Conservation (phyloP, 441 rosid genomes). For the Gossypium davidsonii region DNA sequence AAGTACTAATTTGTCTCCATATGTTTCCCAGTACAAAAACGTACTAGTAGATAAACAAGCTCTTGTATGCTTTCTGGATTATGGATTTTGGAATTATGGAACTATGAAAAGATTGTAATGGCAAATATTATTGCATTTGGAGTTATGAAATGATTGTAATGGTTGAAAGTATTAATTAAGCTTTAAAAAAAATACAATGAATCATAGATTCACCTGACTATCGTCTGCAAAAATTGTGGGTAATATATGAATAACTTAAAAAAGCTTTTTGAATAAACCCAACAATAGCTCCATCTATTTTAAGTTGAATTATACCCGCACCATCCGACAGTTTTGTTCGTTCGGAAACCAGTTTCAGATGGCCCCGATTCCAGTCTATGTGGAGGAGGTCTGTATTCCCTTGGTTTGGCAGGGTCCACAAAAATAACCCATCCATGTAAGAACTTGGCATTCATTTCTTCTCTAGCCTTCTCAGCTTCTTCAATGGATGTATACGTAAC, state of each 20-base stretch:
- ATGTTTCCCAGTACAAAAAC: no score
- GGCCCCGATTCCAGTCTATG: conserved; percentile 27
- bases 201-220: background rate
- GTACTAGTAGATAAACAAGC: no score
- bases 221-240: background rate
- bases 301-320: conserved; percentile 38
- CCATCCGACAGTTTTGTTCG: conserved; percentile 80
- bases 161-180: no score
- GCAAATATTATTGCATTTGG: no score
- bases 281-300: conserved; percentile 3
- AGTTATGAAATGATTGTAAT: no score
- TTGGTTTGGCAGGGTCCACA: conserved; percentile 86
- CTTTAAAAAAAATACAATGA: background rate
- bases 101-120: no score
- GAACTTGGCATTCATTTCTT: conserved; percentile 78
- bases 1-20: no score
- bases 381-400: conserved; percentile 50
- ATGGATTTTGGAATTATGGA: no score
- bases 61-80: no score
- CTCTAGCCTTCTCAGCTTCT: conserved; percentile 85
- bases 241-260: background rate
- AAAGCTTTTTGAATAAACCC: background rate
- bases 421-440: conserved; percentile 95
- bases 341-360: conserved; percentile 50
- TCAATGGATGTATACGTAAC: conserved; percentile 56